These are phyloP conservation scores for Penicillium brasilianum DNA, from an alignment of 2,329 filamentous ascomycete genomes.

Conservation along the genomic window DNA sequence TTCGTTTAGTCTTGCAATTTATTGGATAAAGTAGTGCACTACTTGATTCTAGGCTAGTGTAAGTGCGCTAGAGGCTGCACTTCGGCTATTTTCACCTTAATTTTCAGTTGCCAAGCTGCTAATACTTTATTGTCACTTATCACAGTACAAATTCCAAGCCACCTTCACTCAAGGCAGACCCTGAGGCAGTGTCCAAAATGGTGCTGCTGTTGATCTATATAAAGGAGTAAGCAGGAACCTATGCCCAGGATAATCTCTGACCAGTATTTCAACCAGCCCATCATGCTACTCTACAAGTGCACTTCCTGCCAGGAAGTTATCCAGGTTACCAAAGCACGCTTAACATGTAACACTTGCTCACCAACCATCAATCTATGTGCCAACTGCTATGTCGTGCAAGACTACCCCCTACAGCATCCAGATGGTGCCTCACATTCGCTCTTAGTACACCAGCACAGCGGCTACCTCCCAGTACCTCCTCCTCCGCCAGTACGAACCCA, in stretches of 20 bases:
- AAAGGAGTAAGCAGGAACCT: not conserved
- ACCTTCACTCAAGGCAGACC: not conserved
- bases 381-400: slow-evolving; percentile 1
- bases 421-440: not conserved
- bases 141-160: not conserved
- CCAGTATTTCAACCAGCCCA: not conserved
- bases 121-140: not conserved
- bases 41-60: no score
- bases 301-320: slow-evolving; percentile 2
- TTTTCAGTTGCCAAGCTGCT: not conserved
- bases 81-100: no score
- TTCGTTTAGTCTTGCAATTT: no score
- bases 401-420: not conserved
- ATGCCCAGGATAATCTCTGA: not conserved
- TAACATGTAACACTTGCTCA: slow-evolving; percentile 1
- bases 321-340: not conserved
- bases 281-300: not conserved
- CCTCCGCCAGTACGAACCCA: not conserved
- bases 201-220: not conserved
- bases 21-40: no score
- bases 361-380: not conserved
- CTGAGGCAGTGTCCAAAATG: not conserved
- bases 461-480: not conserved
- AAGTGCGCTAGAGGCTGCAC: no score
- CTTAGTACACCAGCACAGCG: not conserved